phyloP scores from a whole-genome alignment of 257 asterid genomes.

The Oldenlandia corymbosa region DNA sequence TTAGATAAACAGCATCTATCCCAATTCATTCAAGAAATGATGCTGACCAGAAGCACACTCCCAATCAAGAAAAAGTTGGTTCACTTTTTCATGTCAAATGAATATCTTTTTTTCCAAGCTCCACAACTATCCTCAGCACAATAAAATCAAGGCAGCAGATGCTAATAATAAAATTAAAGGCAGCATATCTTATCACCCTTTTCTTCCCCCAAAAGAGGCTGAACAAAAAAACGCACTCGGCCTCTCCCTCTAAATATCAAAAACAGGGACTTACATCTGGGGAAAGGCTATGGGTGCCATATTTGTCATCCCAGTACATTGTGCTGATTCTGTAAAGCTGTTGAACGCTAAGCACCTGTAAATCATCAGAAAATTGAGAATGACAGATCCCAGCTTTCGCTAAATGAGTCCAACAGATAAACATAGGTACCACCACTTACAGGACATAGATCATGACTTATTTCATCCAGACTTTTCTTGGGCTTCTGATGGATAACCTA shows the following conservation, averaged over 20 bases:
- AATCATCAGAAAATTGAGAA: constrained; percentile 17
- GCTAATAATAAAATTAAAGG: no score
- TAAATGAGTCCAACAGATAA: not conserved
- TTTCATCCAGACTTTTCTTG: constrained; percentile 88
- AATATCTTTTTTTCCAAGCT: not conserved
- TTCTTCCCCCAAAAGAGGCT: not conserved
- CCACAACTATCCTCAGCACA: not conserved
- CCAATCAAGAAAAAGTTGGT: not conserved
- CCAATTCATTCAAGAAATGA: not conserved
- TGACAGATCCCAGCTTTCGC: not conserved
- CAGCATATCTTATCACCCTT: no score
- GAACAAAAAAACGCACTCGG: not conserved
- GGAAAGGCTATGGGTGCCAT: constrained; percentile 94
- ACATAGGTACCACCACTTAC: constrained; percentile 40
- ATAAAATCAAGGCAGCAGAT: no score
- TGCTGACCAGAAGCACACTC: not conserved
- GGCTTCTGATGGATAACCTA: constrained; percentile 99
- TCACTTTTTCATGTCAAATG: constrained; percentile 1
- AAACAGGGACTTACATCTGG: constrained; percentile 64
- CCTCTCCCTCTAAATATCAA: not conserved
- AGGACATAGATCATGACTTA: constrained; percentile 95
- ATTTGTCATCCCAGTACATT: constrained; percentile 99
- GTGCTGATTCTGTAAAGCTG: constrained; percentile 99
- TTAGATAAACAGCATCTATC: not conserved
- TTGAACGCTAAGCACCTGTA: constrained; percentile 89